phyloP scores from a whole-genome alignment of 2,329 filamentous ascomycete species.

The Aspergillus ochraceus region DNA sequence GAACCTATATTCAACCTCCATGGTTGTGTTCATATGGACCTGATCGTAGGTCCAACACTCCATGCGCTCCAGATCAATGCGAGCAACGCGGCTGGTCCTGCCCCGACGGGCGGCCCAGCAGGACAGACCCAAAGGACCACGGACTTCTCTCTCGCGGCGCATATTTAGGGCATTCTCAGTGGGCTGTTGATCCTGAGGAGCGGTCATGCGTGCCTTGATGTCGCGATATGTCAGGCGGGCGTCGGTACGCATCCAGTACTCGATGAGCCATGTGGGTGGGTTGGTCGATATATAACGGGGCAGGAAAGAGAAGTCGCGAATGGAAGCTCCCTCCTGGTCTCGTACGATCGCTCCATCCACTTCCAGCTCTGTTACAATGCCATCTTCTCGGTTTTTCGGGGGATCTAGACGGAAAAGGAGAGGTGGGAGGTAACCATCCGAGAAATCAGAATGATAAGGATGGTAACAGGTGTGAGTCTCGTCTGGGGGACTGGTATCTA shows the following conservation, averaged over 20 bases:
- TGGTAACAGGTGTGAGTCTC: slow-evolving; percentile 26
- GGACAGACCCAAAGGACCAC: slow-evolving; percentile 25
- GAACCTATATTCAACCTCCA: slow-evolving; percentile 19
- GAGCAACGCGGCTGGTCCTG: slow-evolving; percentile 10
- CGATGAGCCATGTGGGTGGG: slow-evolving; percentile 28
- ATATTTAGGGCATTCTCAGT: slow-evolving; percentile 28
- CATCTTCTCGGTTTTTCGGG: not conserved
- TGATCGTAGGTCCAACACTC: slow-evolving; percentile 25
- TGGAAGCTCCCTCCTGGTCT: slow-evolving; percentile 13
- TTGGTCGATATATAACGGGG: slow-evolving; percentile 29
- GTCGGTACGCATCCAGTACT: slow-evolving; percentile 33
- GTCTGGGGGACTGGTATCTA: slow-evolving; percentile 12
- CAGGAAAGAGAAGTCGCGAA: slow-evolving; percentile 27
- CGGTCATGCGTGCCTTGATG: slow-evolving; percentile 31
- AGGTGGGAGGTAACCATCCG: slow-evolving; percentile 19
- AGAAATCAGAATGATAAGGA: slow-evolving; percentile 21
- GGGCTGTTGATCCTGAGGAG: slow-evolving; percentile 13
- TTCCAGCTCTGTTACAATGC: slow-evolving; percentile 7
- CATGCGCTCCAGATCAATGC: slow-evolving; percentile 27
- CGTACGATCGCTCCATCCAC: slow-evolving; percentile 16
- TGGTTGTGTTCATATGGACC: slow-evolving; percentile 28
- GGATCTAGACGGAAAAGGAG: slow-evolving; percentile 26
- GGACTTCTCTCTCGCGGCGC: slow-evolving; percentile 26
- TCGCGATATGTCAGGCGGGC: slow-evolving; percentile 27
- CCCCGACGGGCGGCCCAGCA: slow-evolving; percentile 26